These are phyloP conservation scores for Leptosphaerulina australis DNA, from an alignment of 2,329 filamentous ascomycete genomes.

Conservation along the genomic window DNA sequence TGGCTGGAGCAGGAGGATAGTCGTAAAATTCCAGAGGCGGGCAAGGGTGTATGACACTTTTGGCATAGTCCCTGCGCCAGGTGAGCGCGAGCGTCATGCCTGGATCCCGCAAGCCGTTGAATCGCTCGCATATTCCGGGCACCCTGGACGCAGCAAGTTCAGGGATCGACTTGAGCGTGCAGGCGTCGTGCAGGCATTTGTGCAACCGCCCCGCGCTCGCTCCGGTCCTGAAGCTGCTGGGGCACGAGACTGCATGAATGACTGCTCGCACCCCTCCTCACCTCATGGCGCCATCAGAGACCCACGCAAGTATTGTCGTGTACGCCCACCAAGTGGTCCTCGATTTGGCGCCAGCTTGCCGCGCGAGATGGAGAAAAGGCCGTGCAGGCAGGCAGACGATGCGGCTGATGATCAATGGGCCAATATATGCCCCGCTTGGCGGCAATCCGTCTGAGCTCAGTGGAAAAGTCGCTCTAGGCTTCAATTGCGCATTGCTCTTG, in stretches of 20 bases:
- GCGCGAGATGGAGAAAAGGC: conserved; percentile 25
- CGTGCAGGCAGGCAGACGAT: conserved; percentile 35
- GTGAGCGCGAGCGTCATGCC: conserved; percentile 46
- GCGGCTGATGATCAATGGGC: conserved; percentile 49
- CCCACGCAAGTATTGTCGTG: conserved; percentile 17
- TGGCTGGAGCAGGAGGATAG: conserved; percentile 50
- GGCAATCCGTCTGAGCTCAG: conserved; percentile 48
- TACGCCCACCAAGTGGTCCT: conserved; percentile 13
- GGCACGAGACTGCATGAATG: conserved; percentile 34
- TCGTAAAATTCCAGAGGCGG: conserved; percentile 44
- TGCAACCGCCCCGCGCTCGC: conserved; percentile 39
- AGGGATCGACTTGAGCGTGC: conserved; percentile 45
- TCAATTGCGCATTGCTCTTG: conserved; percentile 40
- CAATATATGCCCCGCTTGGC: conserved; percentile 49
- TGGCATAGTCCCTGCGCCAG: conserved; percentile 42
- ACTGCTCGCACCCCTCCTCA: conserved; percentile 21
- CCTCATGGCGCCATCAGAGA: conserved; percentile 29
- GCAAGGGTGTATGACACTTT: conserved; percentile 38
- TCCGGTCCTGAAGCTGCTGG: conserved; percentile 26
- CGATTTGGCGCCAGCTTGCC: conserved; percentile 28
- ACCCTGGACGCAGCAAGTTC: conserved; percentile 40
- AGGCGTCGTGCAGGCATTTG: conserved; percentile 20
- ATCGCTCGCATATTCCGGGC: conserved; percentile 45
- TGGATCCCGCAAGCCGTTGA: conserved; percentile 51
- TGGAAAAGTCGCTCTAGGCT: conserved; percentile 42